Base-by-base conservation (phyloP, 352 stramenopile genomes). In the Pythium rhizo-oryzae region DNA sequence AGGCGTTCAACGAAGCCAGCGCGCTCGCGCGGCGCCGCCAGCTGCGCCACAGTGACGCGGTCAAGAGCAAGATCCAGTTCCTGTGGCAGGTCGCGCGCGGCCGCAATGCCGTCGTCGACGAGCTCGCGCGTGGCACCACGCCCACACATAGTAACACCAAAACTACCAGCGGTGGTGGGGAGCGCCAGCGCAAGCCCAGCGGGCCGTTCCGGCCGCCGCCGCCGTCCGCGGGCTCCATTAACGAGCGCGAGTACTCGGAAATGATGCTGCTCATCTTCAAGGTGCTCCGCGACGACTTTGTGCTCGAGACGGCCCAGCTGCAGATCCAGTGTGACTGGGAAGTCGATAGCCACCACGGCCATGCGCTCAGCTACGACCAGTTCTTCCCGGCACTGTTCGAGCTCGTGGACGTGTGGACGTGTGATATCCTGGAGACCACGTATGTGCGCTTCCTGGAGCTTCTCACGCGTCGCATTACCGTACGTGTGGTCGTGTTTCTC, bases 251-350 rank as follows among this genome's bases (percentile, higher is more conserved):
- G 65, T 94, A 94, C 70, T 74, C 84, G 69, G 69, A 77, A 4
- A 72, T 92, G 54, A 92, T 92, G 86, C 64, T 94, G 56, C 70
- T 94, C 0, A 74, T 94, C 46, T 94, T 90, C 74, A 94, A 94
- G 56, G 86, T 88, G 12, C 64, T 94, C 24, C 76, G 86, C 3
- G 75, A 86, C 3, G 84, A 92, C 60, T 94, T 94, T 65, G 79
- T 86, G 23, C 62, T 90, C 12, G 72, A 82, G 15, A 62, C 79
- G 15, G 86, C 86, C 0, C 56, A 84, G 47, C 71, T 70, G 11
- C 82, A 94, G 65, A 91, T 94, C 47, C 76, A 82, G 25, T 90
- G 81, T 57, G 86, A 94, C 78, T 94, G 86, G 86, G 81, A 85
- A 50, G 81, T 92, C 11, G 84, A 94, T 72, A 92, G 82, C 49